Base-by-base conservation (phyloP, 1,284 basidiomycete species). In the Cutaneotrichosporon daszewskae region DNA sequence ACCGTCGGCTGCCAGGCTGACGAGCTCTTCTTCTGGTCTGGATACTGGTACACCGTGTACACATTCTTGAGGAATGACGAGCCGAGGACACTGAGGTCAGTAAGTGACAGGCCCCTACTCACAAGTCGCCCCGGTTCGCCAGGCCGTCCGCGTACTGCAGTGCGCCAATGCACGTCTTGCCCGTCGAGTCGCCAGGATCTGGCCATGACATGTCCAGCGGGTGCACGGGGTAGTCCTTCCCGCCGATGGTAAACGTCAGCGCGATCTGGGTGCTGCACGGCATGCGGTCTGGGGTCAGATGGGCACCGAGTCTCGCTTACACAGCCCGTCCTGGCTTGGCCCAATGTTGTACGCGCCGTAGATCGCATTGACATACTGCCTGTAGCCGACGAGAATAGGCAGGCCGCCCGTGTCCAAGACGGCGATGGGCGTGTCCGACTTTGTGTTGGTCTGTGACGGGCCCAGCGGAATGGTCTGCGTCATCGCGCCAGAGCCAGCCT, bases 341-440 rank as follows among this genome's bases (percentile, higher is more conserved):
- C 32, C 41, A 20, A 69, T 59, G 0, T 61, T 61, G 42, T 54
- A 64, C 1, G 59, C 55, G 4, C 45, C 46, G 41, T 72, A 72
- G 3, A 72, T 61, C 9, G 59, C 47, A 47, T 70, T 62, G 7
- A 62, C 54, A 29, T 59, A 55, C 3, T 47, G 32, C 27, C 52
- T 48, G 40, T 59, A 43, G 7, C 59, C 60, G 16, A 66, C 58
- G 29, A 72, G 40, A 26, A 69, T 66, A 24, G 59, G 58, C 18
- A 68, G 60, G 11, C 69, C 69, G 18, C 69, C 69, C 0, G 68
- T 69, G 43, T 72, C 69, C 3, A 72, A 41, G 1, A 72, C 63
- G 0, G 61, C 69, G 2, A 72, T 39, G 0, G 69, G 69, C 4
- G 47, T 49, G 12, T 46, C 41, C 16, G 56, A 54, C 3, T 43